phyloP scores from a whole-genome alignment of 257 asterid species.

The Oldenlandia corymbosa region DNA sequence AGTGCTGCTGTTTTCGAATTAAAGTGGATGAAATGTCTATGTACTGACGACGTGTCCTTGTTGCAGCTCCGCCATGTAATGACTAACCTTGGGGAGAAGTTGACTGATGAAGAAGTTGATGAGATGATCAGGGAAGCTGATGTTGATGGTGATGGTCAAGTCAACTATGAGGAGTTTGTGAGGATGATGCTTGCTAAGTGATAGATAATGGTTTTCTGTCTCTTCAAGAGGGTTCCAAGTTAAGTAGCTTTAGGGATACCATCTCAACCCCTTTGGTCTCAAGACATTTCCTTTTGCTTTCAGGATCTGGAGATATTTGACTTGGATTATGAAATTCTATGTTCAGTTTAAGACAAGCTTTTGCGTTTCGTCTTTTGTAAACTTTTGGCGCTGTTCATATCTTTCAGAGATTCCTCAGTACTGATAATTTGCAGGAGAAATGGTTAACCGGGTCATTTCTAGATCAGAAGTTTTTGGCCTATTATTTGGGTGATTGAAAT shows the following conservation, averaged over 20 bases:
- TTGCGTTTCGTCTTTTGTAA: background rate
- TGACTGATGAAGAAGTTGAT: conserved; percentile 52
- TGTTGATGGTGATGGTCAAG: conserved; percentile 55
- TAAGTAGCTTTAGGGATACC: conserved; percentile 13
- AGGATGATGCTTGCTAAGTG: conserved; percentile 55
- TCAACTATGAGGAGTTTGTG: conserved; percentile 46
- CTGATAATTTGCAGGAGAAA: too few relatives aligned
- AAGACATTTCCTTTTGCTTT: background rate
- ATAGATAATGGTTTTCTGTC: background rate
- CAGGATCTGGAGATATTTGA: conserved; percentile 1
- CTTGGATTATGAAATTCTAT: background rate
- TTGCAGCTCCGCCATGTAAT: conserved; percentile 51
- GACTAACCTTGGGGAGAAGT: conserved; percentile 59
- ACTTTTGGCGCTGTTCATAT: too few relatives aligned
- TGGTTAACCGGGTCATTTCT: too few relatives aligned
- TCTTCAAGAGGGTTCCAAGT: conserved; percentile 1
- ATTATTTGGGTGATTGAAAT: too few relatives aligned
- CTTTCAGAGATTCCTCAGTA: background rate
- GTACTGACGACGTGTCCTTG: too few relatives aligned
- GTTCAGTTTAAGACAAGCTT: conserved; percentile 1
- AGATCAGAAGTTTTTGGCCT: too few relatives aligned
- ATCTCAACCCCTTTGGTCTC: conserved; percentile 2
- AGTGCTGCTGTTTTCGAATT: background rate
- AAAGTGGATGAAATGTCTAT: background rate
- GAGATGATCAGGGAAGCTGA: conserved; percentile 58